A percentile compares a stretch with the other conserved stretches of the same genome.
These are phyloP conservation scores for Aspergillus nidulans DNA, from an alignment of 495 filamentous ascomycete genomes.

Conservation along the genomic window DNA sequence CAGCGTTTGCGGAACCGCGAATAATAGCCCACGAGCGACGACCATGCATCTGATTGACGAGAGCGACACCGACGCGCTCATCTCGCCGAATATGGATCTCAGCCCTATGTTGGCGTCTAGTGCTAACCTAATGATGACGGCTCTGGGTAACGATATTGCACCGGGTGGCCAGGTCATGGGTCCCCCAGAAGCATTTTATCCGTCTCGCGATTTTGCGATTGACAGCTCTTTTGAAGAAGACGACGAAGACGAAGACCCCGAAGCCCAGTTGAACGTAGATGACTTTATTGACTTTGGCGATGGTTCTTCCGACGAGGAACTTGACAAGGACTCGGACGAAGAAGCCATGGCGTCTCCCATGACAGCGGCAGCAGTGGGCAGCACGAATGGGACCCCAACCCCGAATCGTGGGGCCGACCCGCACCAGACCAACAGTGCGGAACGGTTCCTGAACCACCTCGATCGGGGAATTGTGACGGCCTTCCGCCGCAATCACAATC, in stretches of 20 bases:
- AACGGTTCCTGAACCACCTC: conserved; percentile 62
- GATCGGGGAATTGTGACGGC: conserved; percentile 67
- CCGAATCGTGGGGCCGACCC: conserved; percentile 48
- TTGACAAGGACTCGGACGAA: conserved; percentile 36
- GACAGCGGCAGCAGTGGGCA: conserved; percentile 31
- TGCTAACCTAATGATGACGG: conserved; percentile 74
- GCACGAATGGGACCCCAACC: conserved; percentile 41
- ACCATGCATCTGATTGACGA: conserved; percentile 48
- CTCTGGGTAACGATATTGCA: conserved; percentile 52
- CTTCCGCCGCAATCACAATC: conserved; percentile 74
- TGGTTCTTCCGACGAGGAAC: conserved; percentile 52
- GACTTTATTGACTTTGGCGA: conserved; percentile 69
- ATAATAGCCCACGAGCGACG: conserved; percentile 49
- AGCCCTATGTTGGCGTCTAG: conserved; percentile 63
- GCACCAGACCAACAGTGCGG: conserved; percentile 48
- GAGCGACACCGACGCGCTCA: conserved; percentile 48
- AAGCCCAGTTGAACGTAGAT: conserved; percentile 58
- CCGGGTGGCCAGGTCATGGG: conserved; percentile 64
- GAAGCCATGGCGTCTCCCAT: conserved; percentile 35
- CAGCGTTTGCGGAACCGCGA: conserved; percentile 48
- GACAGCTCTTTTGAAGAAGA: conserved; percentile 52
- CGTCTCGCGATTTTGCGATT: conserved; percentile 55
- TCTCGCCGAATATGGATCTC: conserved; percentile 41
- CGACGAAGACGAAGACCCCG: conserved; percentile 63
- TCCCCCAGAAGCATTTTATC: conserved; percentile 74